These are phyloP conservation scores for Leccinellum luteum DNA, from an alignment of 768 basidiomycete genomes.

Conservation along the genomic window DNA sequence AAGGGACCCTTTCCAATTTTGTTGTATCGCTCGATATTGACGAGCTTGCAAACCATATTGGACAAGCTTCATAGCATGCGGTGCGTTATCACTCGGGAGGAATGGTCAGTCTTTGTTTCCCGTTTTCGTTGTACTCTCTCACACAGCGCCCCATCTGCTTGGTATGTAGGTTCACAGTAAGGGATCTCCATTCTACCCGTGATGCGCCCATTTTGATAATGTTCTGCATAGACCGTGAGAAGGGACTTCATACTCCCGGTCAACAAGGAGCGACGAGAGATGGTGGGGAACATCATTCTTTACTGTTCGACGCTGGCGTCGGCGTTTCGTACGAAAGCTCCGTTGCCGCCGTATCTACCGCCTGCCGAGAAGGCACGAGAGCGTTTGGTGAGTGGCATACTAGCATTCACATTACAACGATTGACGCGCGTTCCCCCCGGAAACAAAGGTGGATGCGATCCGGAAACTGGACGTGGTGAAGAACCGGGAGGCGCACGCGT, in stretches of 20 bases:
- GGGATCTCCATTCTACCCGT: constrained; percentile 13
- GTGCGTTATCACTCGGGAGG: constrained; percentile 93
- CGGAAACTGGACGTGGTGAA: constrained; percentile 85
- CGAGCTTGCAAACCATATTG: constrained; percentile 79
- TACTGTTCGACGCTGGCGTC: constrained; percentile 80
- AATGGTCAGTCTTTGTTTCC: constrained; percentile 59
- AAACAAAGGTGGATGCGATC: constrained; percentile 71
- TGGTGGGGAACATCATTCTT: constrained; percentile 94
- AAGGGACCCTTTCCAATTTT: constrained; percentile 93
- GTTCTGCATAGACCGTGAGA: constrained; percentile 59
- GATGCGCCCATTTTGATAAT: not conserved
- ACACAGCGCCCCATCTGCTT: not conserved
- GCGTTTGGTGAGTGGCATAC: constrained; percentile 55
- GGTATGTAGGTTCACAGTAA: constrained; percentile 66
- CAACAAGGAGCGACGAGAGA: constrained; percentile 83
- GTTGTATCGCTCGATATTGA: constrained; percentile 80
- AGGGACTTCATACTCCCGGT: constrained; percentile 90
- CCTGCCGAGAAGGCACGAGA: constrained; percentile 85
- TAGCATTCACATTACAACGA: not conserved
- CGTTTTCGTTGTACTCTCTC: constrained; percentile 8
- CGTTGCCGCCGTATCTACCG: constrained; percentile 94
- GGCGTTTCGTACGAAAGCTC: constrained; percentile 81
- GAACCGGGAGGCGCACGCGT: constrained; percentile 74
- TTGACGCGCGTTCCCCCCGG: not conserved
- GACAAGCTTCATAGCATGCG: constrained; percentile 94